phyloP scores from a whole-genome alignment of 306 rosid genomes.

The Inga oerstediana region DNA sequence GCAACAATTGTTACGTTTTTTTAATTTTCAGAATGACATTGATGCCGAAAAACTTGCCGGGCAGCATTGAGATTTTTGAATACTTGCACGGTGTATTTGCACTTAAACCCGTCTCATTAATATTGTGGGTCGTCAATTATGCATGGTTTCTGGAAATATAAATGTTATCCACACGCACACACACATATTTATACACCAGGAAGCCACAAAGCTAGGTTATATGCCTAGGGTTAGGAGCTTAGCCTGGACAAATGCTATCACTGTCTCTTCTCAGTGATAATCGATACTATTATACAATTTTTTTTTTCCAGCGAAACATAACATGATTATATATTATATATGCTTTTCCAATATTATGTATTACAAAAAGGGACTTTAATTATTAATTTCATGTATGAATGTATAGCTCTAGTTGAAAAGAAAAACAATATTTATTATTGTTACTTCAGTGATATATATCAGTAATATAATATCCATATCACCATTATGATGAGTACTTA shows the following conservation, averaged over 20 bases:
- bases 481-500: neutral
- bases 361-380: neutral
- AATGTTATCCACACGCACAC: neutral
- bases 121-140: neutral
- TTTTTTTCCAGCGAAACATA: neutral
- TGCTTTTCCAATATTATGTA: neutral
- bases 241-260: neutral
- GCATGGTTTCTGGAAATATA: neutral
- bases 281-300: neutral
- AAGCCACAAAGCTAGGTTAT: neutral
- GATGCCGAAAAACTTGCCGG: too few species aligned
- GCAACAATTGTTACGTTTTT: too few species aligned
- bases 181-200: neutral
- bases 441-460: neutral
- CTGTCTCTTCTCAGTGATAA: neutral
- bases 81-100: too few species aligned
- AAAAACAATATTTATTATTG: neutral
- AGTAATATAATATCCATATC: neutral
- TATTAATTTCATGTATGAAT: neutral
- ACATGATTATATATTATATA: neutral
- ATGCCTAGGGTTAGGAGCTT: neutral
- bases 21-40: too few species aligned
- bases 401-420: neutral
- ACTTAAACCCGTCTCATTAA: neutral
- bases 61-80: too few species aligned